Conservation (phyloP, 129 eudicot species). For the Gnaphalium uliginosum region DNA sequence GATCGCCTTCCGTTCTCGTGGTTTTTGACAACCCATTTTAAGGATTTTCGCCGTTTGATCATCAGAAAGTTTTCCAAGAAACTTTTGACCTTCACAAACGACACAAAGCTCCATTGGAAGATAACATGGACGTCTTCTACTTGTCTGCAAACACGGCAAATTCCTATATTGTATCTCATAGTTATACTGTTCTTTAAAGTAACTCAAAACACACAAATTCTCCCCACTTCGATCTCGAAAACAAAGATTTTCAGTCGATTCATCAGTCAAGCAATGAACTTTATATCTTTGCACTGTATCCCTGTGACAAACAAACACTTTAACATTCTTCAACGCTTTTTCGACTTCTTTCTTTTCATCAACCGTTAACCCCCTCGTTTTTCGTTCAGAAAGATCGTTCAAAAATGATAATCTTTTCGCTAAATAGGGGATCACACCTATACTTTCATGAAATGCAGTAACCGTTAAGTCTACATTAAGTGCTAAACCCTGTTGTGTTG, state of each 20-base stretch:
- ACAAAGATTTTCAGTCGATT: slow-evolving; percentile 67
- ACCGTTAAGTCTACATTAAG: slow-evolving; percentile 80
- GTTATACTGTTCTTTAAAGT: slow-evolving; percentile 82
- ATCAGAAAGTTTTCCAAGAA: slow-evolving; percentile 89
- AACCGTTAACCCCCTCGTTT: slow-evolving; percentile 39
- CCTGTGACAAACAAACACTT: slow-evolving; percentile 81
- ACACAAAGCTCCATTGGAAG: slow-evolving; percentile 97
- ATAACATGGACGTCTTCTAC: slow-evolving; percentile 81
- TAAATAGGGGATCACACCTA: slow-evolving; percentile 74
- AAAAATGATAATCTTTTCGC: slow-evolving; percentile 63
- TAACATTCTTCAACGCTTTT: slow-evolving; percentile 63
- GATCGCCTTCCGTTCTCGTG: slow-evolving; percentile 72
- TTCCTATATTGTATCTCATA: slow-evolving; percentile 69
- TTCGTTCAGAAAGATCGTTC: slow-evolving; percentile 45
- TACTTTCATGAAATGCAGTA: slow-evolving; percentile 91
- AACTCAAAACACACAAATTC: slow-evolving; percentile 53
- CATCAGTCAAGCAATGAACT: slow-evolving; percentile 74
- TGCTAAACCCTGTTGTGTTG: slow-evolving; percentile 94
- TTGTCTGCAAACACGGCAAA: slow-evolving; percentile 90
- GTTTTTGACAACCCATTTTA: slow-evolving; percentile 86
- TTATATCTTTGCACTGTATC: slow-evolving; percentile 79
- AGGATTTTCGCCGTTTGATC: slow-evolving; percentile 84
- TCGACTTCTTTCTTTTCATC: slow-evolving; percentile 86
- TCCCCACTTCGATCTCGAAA: slow-evolving; percentile 74
- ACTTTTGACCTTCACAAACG: slow-evolving; percentile 95